Conservation (phyloP, 495 filamentous ascomycete species). For the Jackrogersella minutella region DNA sequence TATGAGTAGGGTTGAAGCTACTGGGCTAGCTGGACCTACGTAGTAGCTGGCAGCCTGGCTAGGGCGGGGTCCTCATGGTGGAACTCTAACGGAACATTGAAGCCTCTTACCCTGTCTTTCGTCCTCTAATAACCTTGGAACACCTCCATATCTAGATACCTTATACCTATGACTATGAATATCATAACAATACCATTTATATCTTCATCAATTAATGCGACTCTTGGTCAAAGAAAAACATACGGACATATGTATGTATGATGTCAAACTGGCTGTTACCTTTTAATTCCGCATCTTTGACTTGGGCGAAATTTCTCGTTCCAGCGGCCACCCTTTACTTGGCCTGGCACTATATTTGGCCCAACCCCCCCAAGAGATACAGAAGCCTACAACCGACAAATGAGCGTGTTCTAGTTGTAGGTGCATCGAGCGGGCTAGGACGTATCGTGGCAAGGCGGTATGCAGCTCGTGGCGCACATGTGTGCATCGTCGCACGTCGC, state of each 20-base stretch:
- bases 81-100: too few relatives aligned
- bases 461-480: constrained; percentile 35
- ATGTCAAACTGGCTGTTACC: constrained; percentile 15
- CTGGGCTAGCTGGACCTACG: too few relatives aligned
- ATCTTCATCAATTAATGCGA: too few relatives aligned
- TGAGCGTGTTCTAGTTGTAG: constrained; percentile 45
- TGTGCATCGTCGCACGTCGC: constrained; percentile 42
- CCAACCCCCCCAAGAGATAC: constrained; percentile 5
- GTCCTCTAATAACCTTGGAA: too few relatives aligned
- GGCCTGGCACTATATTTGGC: not conserved
- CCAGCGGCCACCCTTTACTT: constrained; percentile 13
- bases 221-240: not conserved
- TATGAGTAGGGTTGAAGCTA: too few relatives aligned
- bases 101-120: too few relatives aligned
- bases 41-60: too few relatives aligned
- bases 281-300: not conserved
- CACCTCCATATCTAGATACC: too few relatives aligned
- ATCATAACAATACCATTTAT: too few relatives aligned
- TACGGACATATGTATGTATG: not conserved
- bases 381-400: constrained; percentile 13
- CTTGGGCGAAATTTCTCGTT: not conserved
- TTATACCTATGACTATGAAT: too few relatives aligned
- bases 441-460: constrained; percentile 37
- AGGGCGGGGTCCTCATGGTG: too few relatives aligned
- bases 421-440: constrained; percentile 45